phyloP scores from a whole-genome alignment of 352 stramenopile species.

The Aphanomyces cochlioides region DNA sequence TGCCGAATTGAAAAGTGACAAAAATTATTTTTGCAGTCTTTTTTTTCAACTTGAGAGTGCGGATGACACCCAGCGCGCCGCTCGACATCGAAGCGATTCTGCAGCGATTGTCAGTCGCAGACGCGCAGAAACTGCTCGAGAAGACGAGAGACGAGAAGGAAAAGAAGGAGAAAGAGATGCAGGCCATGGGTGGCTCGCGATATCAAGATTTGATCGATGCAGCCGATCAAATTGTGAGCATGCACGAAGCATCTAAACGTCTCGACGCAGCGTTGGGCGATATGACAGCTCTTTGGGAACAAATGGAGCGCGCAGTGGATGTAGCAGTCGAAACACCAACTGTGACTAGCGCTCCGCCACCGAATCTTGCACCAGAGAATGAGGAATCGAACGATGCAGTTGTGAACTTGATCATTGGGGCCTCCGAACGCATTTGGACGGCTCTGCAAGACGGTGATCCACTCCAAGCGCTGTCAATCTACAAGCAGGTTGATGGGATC shows the following conservation, averaged over 20 bases:
- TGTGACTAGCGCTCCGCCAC: not conserved
- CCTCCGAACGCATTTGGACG: constrained; percentile 24
- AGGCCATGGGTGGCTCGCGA: constrained; percentile 89
- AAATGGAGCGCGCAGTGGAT: constrained; percentile 48
- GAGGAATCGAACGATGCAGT: not conserved
- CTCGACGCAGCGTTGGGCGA: constrained; percentile 77
- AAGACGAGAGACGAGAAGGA: constrained; percentile 79
- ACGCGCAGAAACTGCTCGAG: constrained; percentile 79
- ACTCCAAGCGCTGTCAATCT: constrained; percentile 11
- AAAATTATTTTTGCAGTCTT: too few relatives aligned
- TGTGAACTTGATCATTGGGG: constrained; percentile 8
- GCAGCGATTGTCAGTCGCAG: constrained; percentile 69
- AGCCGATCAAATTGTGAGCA: constrained; percentile 89
- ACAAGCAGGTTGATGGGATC: constrained; percentile 4
- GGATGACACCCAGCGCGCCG: not conserved
- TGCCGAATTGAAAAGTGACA: not conserved
- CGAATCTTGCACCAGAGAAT: not conserved
- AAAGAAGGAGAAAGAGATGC: constrained; percentile 87
- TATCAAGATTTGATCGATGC: constrained; percentile 93
- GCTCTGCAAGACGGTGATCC: constrained; percentile 16
- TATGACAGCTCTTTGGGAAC: constrained; percentile 78
- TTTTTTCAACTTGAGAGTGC: not conserved
- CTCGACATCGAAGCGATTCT: constrained; percentile 53
- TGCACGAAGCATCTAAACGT: constrained; percentile 84
- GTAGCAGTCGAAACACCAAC: constrained; percentile 19